These are phyloP conservation scores for Anisodus tanguticus DNA, from an alignment of 257 asterid genomes.

Conservation along the genomic window DNA sequence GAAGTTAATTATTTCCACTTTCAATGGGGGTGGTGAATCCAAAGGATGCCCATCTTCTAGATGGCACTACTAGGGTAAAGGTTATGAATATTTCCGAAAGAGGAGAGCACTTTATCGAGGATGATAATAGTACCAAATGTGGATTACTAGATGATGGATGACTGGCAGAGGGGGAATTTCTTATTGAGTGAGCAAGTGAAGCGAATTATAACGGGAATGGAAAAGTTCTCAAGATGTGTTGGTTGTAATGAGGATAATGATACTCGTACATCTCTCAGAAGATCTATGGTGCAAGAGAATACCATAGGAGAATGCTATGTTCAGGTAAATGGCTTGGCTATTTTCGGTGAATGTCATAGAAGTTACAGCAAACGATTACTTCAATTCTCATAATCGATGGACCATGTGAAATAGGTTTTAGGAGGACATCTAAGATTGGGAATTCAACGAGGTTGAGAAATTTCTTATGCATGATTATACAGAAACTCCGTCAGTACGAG, in stretches of 20 bases:
- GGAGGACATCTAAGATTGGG: not conserved
- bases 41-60: not conserved
- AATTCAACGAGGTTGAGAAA: not conserved
- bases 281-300: not conserved
- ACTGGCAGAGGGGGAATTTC: not conserved
- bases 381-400: not conserved
- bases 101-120: not conserved
- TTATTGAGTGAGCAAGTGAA: conserved; percentile 6
- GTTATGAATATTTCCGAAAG: not conserved
- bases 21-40: not conserved
- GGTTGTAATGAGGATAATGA: not conserved
- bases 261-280: not conserved
- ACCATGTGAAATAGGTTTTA: not conserved
- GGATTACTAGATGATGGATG: conserved; percentile 25
- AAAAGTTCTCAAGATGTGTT: not conserved
- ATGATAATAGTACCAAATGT: not conserved
- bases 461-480: not conserved
- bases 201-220: not conserved
- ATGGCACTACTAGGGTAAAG: conserved; percentile 8
- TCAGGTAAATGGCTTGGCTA: conserved; percentile 10
- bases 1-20: not conserved
- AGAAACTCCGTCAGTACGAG: not conserved
- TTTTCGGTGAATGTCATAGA: conserved; percentile 10
- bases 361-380: not conserved
- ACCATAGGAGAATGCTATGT: not conserved